A percentile compares a stretch with the other conserved stretches of the same genome.
phyloP scores from a whole-genome alignment of 2,329 filamentous ascomycete species.

The Epichloe hybrida region DNA sequence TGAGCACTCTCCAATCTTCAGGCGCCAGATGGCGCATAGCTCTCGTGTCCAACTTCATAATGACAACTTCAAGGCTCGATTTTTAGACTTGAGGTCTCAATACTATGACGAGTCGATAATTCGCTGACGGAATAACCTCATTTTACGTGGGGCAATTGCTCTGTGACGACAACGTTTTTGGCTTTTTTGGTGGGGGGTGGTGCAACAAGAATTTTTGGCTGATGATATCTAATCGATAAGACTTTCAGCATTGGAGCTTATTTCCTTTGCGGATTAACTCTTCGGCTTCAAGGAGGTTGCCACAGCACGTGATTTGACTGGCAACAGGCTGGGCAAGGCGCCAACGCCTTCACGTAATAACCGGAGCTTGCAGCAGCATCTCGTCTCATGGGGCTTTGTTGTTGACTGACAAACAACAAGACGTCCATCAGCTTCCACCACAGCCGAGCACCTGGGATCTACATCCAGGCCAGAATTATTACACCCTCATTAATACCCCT shows the following conservation, averaged over 20 bases:
- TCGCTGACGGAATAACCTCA: not conserved
- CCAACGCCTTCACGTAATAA: conserved; percentile 36
- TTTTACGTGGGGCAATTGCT: not conserved
- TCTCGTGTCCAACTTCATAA: conserved; percentile 91
- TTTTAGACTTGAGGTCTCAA: not conserved
- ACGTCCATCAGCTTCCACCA: conserved; percentile 8
- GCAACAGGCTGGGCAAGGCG: conserved; percentile 21
- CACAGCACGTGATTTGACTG: conserved; percentile 19
- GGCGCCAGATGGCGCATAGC: conserved; percentile 80
- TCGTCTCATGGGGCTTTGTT: conserved; percentile 17
- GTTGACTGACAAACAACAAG: conserved; percentile 18
- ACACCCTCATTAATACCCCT: not conserved
- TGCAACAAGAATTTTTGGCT: conserved; percentile 13
- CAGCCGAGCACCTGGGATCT: not conserved
- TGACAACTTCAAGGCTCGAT: conserved; percentile 8
- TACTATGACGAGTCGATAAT: not conserved
- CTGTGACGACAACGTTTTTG: conserved; percentile 8
- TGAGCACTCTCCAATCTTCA: conserved; percentile 95
- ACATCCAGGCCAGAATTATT: not conserved
- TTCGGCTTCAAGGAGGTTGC: conserved; percentile 2
- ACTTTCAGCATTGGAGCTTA: not conserved
- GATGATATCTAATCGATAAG: conserved; percentile 21
- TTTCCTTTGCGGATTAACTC: conserved; percentile 3
- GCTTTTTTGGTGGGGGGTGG: conserved; percentile 14
- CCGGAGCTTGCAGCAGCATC: conserved; percentile 18